Conservation (phyloP, 805 yeast genomes). For the Teunomyces funiuensis region DNA sequence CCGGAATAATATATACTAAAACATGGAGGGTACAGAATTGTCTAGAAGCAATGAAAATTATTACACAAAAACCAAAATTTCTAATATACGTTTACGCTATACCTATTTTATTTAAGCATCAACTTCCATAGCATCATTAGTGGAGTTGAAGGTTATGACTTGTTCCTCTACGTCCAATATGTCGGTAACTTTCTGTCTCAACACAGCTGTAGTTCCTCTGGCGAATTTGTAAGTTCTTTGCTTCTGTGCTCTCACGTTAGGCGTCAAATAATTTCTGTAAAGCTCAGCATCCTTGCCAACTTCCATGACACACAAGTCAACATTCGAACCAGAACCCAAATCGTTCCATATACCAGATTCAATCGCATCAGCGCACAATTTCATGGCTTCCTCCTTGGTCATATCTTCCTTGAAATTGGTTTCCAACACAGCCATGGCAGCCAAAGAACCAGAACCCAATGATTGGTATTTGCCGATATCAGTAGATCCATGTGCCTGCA, state of each 20-base stretch:
- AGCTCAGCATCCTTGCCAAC: conserved; percentile 83
- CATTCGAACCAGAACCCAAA: conserved; percentile 97
- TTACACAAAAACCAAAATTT: conserved; percentile 1
- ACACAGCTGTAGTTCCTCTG: conserved; percentile 91
- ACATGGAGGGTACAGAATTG: not conserved
- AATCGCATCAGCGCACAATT: conserved; percentile 87
- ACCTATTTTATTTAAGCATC: conserved; percentile 5
- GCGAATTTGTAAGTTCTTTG: conserved; percentile 80
- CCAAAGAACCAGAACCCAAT: conserved; percentile 94
- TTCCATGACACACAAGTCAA: conserved; percentile 96
- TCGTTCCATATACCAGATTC: conserved; percentile 99
- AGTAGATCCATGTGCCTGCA: conserved; percentile 97
- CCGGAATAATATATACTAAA: no score
- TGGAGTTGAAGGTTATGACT: conserved; percentile 6
- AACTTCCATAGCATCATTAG: conserved; percentile 11
- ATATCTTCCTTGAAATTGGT: conserved; percentile 79
- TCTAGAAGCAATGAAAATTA: not conserved
- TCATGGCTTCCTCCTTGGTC: conserved; percentile 87
- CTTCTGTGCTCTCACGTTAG: conserved; percentile 83
- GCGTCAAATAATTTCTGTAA: conserved; percentile 84
- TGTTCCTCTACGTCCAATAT: conserved; percentile 68
- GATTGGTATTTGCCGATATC: conserved; percentile 93
- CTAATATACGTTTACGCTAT: not conserved
- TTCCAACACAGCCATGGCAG: conserved; percentile 97
- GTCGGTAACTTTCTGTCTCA: conserved; percentile 64